Evolutionary conservation across 495 filamentous ascomycete species (phyloP).

Genomic region (Chaetomidium leptoderma): DNA sequence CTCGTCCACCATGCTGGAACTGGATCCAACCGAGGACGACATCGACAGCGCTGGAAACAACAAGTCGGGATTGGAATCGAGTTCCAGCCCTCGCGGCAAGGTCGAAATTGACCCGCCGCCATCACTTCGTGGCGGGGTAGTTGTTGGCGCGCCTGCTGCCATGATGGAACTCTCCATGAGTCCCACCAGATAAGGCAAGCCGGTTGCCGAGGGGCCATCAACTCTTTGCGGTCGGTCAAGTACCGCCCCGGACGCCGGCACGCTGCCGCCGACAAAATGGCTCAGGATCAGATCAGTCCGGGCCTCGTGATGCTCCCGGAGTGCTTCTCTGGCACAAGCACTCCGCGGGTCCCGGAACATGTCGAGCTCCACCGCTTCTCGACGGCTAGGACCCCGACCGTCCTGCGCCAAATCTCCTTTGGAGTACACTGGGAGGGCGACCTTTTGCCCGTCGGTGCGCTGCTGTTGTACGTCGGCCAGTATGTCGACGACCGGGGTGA

Average conservation of each 20-base stretch:
- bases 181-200: neutral
- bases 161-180: neutral
- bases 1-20: neutral
- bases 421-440: neutral
- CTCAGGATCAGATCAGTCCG: neutral
- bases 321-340: neutral
- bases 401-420: neutral
- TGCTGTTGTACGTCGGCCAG: slow-evolving; percentile 10
- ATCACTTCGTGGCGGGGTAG: neutral
- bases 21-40: neutral
- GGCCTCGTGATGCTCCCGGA: neutral
- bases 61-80: neutral
- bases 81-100: neutral
- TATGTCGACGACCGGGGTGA: slow-evolving; percentile 21
- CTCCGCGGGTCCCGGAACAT: slow-evolving; percentile 9
- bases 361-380: neutral
- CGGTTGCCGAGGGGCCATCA: neutral
- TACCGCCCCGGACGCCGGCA: neutral
- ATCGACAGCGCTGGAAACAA: slow-evolving; percentile 2
- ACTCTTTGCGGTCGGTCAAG: neutral
- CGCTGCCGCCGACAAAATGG: neutral
- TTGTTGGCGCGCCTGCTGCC: neutral
- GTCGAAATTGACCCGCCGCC: neutral
- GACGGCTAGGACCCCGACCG: neutral
- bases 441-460: neutral